Evolutionary conservation across 768 basidiomycete species (phyloP), one percentile per base, ranked within the genome.

Genomic region (Auriscalpium vulgare): DNA sequence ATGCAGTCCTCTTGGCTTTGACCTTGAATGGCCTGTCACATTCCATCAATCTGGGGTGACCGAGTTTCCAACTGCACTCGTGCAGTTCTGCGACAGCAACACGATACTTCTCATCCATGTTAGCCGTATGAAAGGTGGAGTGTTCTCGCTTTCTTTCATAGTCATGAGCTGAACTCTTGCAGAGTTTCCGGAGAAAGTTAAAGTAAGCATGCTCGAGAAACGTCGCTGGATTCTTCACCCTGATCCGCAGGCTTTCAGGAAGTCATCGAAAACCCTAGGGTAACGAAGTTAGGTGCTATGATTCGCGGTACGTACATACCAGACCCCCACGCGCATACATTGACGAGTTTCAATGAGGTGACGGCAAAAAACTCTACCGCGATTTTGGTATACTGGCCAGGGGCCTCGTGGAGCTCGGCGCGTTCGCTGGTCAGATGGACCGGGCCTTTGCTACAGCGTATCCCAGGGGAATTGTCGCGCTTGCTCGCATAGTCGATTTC

Each of bases 101-200:
- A 74, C 67, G 29, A 74, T 80, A 17, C 55, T 80, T 46, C 65
- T 80, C 37, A 67, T 78, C 37, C 78, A 79, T 57, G 64, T 79
- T 35, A 75, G 69, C 47, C 64, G 63, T 8, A 79, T 79, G 76
- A 71, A 69, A 61, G 61, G 77, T 77, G 57, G 7, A 69, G 14
- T 49, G 6, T 9, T 38, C 11, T 5, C 35, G 56, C 49, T n/a
- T 43, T 2, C 40, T 10, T 45, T 16, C 19, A 34, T 5, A 2
- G 38, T 13, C 40, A 17, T 8, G 4, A 5, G 17, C 13, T 43
- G 40, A 23, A 21, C 46, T 35, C 40, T n/a, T 46, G 3, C 37
- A 77, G 76, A 65, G 17, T 74, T 78, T 56, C 77, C 77, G 1
- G 59, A 64, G 36, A 71, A 72, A 56, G 61, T 76, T 29, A 65